A percentile compares a stretch with the other conserved stretches of the same genome.
Evolutionary conservation across 208 protist species (phyloP).

Genomic region (Crithidia thermophila): DNA sequence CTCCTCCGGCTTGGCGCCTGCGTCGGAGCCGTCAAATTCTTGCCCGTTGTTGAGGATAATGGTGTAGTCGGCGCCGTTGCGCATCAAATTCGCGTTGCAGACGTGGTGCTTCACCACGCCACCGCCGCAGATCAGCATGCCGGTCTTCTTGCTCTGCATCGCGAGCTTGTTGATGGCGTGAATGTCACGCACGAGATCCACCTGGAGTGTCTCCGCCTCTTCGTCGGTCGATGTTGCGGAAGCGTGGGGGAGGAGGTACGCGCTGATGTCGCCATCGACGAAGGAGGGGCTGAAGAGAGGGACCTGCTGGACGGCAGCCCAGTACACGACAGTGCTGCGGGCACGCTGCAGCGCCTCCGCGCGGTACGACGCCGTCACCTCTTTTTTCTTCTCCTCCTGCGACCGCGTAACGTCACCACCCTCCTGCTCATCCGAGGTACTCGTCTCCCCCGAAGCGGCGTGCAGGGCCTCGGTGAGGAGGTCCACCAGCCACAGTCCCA

Average conservation of each 20-base stretch:
- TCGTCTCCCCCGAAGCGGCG: slow-evolving; percentile 2
- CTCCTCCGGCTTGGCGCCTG: slow-evolving; percentile 98
- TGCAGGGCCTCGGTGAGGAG: slow-evolving; percentile 53
- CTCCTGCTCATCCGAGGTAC: not conserved
- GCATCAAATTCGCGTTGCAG: slow-evolving; percentile 99
- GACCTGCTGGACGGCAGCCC: slow-evolving; percentile 75
- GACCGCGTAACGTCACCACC: not conserved
- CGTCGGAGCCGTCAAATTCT: slow-evolving; percentile 99
- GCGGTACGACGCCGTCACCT: not conserved
- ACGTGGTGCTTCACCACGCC: slow-evolving; percentile 99
- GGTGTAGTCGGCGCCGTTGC: slow-evolving; percentile 99
- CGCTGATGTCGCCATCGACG: slow-evolving; percentile 75
- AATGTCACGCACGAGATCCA: slow-evolving; percentile 96
- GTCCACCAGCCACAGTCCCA: slow-evolving; percentile 70
- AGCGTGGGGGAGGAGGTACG: slow-evolving; percentile 41
- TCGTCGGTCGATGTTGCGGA: not conserved
- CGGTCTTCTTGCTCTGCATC: slow-evolving; percentile 94
- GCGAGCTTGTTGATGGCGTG: slow-evolving; percentile 96
- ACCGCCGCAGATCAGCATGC: slow-evolving; percentile 98
- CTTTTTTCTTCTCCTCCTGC: not conserved
- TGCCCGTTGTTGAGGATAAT: slow-evolving; percentile 98
- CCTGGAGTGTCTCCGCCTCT: slow-evolving; percentile 19
- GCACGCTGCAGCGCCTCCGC: slow-evolving; percentile 47
- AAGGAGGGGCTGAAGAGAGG: slow-evolving; percentile 87
- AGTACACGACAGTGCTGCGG: slow-evolving; percentile 75